A percentile compares a stretch with the other conserved stretches of the same genome.
phyloP scores from a whole-genome alignment of 2,329 filamentous ascomycete species.

The Sclerotinia trifoliorum region DNA sequence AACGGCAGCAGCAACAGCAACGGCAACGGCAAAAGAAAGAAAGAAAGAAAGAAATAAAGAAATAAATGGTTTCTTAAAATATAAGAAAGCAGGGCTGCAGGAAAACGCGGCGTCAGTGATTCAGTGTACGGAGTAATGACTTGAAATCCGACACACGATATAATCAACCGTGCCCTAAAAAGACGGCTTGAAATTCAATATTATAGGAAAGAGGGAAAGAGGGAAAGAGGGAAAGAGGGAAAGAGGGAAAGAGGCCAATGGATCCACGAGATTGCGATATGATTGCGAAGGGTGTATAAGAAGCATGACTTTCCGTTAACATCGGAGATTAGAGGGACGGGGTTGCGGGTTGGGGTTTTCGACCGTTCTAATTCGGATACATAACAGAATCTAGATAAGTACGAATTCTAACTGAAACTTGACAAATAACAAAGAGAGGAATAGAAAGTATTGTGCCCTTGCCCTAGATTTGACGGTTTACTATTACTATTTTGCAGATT shows the following conservation, averaged over 20 bases:
- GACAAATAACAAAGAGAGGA: background rate
- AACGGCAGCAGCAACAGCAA: no score
- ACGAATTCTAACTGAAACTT: constrained; percentile 5
- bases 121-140: background rate
- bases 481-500: background rate
- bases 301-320: background rate
- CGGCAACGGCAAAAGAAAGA: no score
- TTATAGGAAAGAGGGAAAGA: background rate
- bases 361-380: background rate
- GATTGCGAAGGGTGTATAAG: background rate
- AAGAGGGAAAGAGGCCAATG: background rate
- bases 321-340: constrained; percentile 7
- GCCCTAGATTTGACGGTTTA: background rate
- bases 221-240: no score
- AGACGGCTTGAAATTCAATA: background rate
- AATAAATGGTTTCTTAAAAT: background rate
- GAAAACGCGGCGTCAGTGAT: background rate
- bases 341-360: background rate
- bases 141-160: constrained; percentile 8
- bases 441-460: background rate
- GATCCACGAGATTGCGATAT: background rate
- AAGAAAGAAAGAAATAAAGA: no score
- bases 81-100: background rate
- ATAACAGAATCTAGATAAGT: background rate
- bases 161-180: background rate